Evolutionary conservation across 495 filamentous ascomycete genomes (phyloP).

Genomic region (Lophiostoma macrostomum): DNA sequence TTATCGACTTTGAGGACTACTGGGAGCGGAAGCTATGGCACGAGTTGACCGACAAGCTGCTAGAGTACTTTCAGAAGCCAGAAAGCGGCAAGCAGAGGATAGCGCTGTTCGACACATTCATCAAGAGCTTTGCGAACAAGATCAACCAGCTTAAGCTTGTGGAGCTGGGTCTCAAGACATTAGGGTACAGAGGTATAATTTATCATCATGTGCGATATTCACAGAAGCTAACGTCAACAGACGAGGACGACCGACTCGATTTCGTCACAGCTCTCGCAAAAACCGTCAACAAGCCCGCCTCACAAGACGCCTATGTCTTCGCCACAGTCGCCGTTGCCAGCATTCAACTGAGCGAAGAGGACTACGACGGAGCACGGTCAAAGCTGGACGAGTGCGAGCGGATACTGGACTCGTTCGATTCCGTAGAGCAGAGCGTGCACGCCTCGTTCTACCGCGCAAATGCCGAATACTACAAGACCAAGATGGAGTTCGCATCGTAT

Average conservation of each 20-base stretch:
- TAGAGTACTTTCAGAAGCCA: constrained; percentile 82
- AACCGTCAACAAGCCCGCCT: constrained; percentile 87
- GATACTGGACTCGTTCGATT: constrained; percentile 87
- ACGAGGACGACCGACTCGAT: constrained; percentile 63
- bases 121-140: constrained; percentile 93
- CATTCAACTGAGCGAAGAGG: constrained; percentile 73
- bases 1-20: constrained; percentile 91
- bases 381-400: constrained; percentile 84
- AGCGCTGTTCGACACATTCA: constrained; percentile 87
- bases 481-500: constrained; percentile 88
- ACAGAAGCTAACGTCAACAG: constrained; percentile 2
- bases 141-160: constrained; percentile 99
- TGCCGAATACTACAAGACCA: constrained; percentile 89
- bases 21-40: constrained; percentile 99
- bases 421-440: constrained; percentile 93
- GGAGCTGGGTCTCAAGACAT: constrained; percentile 78
- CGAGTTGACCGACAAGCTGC: constrained; percentile 85
- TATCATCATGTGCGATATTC: neutral
- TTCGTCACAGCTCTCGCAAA: constrained; percentile 82
- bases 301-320: constrained; percentile 95
- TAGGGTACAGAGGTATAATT: constrained; percentile 73
- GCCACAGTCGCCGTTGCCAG: constrained; percentile 87
- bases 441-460: constrained; percentile 95
- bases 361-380: constrained; percentile 73
- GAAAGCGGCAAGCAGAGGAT: constrained; percentile 81